Evolutionary conservation across 441 rosid species (phyloP), one percentile per base, ranked within the genome.

Genomic region (Monsonia emarginata): DNA sequence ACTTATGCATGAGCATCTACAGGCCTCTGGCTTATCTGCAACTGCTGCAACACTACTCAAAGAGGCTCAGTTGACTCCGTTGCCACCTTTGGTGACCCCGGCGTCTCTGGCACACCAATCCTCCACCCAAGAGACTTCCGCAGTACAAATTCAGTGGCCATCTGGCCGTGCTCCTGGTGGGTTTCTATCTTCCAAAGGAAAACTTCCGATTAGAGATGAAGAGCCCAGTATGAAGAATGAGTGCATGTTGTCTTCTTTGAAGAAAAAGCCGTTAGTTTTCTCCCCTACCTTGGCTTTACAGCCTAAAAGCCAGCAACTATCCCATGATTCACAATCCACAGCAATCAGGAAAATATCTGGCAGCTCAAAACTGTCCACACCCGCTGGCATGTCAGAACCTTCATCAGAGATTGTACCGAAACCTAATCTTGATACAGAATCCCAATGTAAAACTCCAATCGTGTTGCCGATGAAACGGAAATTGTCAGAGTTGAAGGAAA

Each of bases 1-100:
- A 21, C 97, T 95, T 71, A 87, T 95, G 36, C 99, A 89, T 63
- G 99, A 95, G 80, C 99, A 95, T 77, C 96, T 95, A 58, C 97
- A 86, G 78, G 96, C 95, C 66, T 84, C 88, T 70, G 99, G 99
- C 69, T 81, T 95, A 84, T 72, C 74, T 68, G 74, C 81, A 69
- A 82, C 88, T 74, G 95, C 99, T 31, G 74, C 84, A 48, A 44
- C 72, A 59, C 83, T 95, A 76, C 83, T 88, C 78, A 89, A 87
- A 76, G 99, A 95, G 84, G 92, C 96, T 68, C 94, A 91, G 69
- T 79, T 95, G 81, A 82, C 84, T 63, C 96, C 99, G 76, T 81
- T 95, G 66, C 82, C 93, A 56, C 74, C 80, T 9, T 69, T 79
- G 80, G 89, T 85, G 11, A 82, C 84, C 61, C 84, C 92, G 64